These are phyloP conservation scores for Quercus lobata DNA, from an alignment of 331 rosid genomes.

Conservation along the genomic window DNA sequence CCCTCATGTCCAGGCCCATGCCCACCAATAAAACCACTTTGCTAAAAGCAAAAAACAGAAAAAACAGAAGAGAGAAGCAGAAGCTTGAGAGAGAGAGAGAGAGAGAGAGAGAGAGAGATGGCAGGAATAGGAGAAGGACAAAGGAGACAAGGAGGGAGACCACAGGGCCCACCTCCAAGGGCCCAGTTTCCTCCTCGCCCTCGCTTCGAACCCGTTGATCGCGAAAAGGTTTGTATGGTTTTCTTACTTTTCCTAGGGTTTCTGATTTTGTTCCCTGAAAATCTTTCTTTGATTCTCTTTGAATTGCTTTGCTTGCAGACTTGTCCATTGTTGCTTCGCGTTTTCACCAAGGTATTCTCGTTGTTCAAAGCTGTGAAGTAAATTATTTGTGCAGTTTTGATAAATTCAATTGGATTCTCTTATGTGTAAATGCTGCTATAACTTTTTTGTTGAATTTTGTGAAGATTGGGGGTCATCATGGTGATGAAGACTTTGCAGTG, in stretches of 20 bases:
- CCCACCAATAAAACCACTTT: not conserved
- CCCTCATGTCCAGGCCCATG: too few relatives aligned
- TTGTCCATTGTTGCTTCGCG: constrained; percentile 86
- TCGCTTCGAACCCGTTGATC: constrained; percentile 72
- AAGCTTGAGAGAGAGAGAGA: not conserved
- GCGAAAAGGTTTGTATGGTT: constrained; percentile 60
- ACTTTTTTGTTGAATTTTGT: not conserved
- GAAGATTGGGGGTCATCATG: constrained; percentile 75
- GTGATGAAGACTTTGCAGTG: constrained; percentile 72
- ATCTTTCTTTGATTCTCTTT: not conserved
- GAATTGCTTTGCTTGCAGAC: constrained; percentile 38
- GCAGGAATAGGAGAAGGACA: constrained; percentile 34
- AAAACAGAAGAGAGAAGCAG: not conserved
- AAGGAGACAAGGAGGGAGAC: constrained; percentile 38
- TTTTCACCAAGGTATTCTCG: constrained; percentile 70
- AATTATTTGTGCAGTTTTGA: too few relatives aligned
- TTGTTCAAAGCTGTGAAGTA: not conserved
- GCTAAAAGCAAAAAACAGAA: not conserved
- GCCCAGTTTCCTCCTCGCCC: constrained; percentile 39
- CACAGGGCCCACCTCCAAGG: constrained; percentile 34
- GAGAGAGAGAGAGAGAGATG: not conserved
- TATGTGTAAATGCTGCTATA: not conserved
- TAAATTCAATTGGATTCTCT: not conserved
- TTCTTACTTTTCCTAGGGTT: not conserved
- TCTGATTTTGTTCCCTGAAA: not conserved